These are phyloP conservation scores for Sugiyamaella floridensis DNA, from an alignment of 805 yeast species.

Conservation along the genomic window DNA sequence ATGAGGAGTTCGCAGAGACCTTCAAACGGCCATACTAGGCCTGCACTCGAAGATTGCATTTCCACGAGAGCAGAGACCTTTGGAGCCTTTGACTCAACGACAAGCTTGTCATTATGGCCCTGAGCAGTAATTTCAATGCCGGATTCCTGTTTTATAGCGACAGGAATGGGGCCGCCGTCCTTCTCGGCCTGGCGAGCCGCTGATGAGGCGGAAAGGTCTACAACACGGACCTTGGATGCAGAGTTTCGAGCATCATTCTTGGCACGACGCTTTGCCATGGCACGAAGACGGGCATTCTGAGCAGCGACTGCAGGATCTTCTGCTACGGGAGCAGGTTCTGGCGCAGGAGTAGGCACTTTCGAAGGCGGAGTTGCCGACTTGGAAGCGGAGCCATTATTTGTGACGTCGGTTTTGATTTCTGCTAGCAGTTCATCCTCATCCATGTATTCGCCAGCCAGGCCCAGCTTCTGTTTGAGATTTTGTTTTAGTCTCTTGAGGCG, in stretches of 20 bases:
- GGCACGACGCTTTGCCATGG: conserved; percentile 44
- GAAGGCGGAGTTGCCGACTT: conserved; percentile 12
- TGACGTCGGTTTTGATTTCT: conserved; percentile 22
- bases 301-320: conserved; percentile 44
- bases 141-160: conserved; percentile 25
- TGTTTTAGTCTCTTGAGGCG: conserved; percentile 46
- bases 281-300: conserved; percentile 85
- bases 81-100: conserved; percentile 66
- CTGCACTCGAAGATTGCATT: conserved; percentile 63
- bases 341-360: conserved; percentile 7
- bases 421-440: conserved; percentile 29
- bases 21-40: conserved; percentile 88
- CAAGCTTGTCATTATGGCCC: conserved; percentile 71
- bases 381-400: conserved; percentile 3
- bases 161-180: conserved; percentile 24
- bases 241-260: conserved; percentile 40
- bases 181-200: conserved; percentile 25
- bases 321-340: conserved; percentile 7
- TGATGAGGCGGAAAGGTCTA: conserved; percentile 27
- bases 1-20: conserved; percentile 80
- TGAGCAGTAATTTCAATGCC: conserved; percentile 63
- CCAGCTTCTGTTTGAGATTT: conserved; percentile 37
- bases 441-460: conserved; percentile 37
- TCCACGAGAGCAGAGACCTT: conserved; percentile 62
- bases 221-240: conserved; percentile 36